Base-by-base conservation (phyloP, 257 asterid species). In the Solanum chilense region DNA sequence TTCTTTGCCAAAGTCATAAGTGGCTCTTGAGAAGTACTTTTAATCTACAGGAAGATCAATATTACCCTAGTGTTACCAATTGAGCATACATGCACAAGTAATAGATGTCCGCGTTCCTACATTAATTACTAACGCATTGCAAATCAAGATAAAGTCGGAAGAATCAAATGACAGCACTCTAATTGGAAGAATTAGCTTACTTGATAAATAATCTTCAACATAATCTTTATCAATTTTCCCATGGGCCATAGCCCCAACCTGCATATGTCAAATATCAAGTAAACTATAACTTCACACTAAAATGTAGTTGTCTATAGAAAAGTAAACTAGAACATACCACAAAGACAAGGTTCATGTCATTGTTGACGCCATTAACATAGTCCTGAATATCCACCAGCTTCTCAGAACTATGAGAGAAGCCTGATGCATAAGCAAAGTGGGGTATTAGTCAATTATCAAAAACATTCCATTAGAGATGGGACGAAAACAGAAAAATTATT, bases 211-310 rank as follows among this genome's bases (percentile, higher is more conserved):
- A 86, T 94, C 99, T 68, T 95, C 98, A 0, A 94, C 96, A 69
- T 94, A 93, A 37, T 94, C 97, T 49, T 85, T 92, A 6, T 93
- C 97, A 88, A 94, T 93, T 94, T 94, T 97, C 49, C 99, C 98
- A 90, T 95, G 97, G 85, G 98, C 90, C 99, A 97, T 95, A 83
- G 99, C 98, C 82, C 99, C 99, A 85, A 97, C 93, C 99, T 97
- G 90, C 85, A 88, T 27, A 88, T 73, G 44, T 76, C 41, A 88
- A 45, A 73, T 5, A 80, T 37, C 83, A 70, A 74, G 84, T 37
- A 68, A 52, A 47, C 23, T 39, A 25, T 82, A 60, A 78, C 68
- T 77, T 66, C 80, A 74, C 73, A 23, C 31, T 37, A 70, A 85
- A 73, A 39, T n/a, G 41, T 80, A 84, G 77, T 47, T 52, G 56